phyloP scores from a whole-genome alignment of 2,329 filamentous ascomycete species.

The Talaromyces albobiverticillius region DNA sequence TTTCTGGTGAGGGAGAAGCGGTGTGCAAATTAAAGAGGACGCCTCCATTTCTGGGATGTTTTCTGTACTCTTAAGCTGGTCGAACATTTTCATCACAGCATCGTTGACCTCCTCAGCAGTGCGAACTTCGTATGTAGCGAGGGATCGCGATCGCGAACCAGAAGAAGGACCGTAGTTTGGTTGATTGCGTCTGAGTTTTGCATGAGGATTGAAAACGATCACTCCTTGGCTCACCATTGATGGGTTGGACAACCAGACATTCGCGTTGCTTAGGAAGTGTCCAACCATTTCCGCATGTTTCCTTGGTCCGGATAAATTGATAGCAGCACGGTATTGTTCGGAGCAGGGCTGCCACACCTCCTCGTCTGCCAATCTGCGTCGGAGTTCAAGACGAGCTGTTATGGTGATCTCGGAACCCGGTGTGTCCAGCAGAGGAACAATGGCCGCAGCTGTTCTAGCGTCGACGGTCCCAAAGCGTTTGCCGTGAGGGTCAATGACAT shows the following conservation, averaged over 20 bases:
- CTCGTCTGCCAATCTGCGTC: constrained; percentile 64
- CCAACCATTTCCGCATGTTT: constrained; percentile 66
- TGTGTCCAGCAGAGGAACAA: constrained; percentile 72
- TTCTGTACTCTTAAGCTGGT: constrained; percentile 73
- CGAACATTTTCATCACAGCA: constrained; percentile 84
- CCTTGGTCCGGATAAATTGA: constrained; percentile 77
- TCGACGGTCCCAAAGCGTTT: constrained; percentile 76
- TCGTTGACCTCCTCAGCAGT: constrained; percentile 83
- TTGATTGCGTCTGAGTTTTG: constrained; percentile 45
- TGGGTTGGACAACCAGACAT: constrained; percentile 66
- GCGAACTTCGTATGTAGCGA: constrained; percentile 47
- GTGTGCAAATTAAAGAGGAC: constrained; percentile 59
- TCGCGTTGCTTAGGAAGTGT: constrained; percentile 61
- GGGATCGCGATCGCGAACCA: constrained; percentile 23
- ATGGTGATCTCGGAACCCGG: constrained; percentile 63
- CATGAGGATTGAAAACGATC: constrained; percentile 75
- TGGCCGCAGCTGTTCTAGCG: constrained; percentile 59
- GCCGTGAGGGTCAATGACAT: constrained; percentile 69
- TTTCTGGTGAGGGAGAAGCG: constrained; percentile 80
- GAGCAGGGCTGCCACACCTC: constrained; percentile 62
- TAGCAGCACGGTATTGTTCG: constrained; percentile 59
- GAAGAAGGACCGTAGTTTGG: constrained; percentile 27
- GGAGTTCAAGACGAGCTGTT: constrained; percentile 66
- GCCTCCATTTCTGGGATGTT: constrained; percentile 73
- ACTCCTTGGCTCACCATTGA: constrained; percentile 65